Percentiles rank a stretch among this genome's conserved stretches.
Conservation (phyloP, 495 filamentous ascomycete genomes). For the Neurospora sp. region DNA sequence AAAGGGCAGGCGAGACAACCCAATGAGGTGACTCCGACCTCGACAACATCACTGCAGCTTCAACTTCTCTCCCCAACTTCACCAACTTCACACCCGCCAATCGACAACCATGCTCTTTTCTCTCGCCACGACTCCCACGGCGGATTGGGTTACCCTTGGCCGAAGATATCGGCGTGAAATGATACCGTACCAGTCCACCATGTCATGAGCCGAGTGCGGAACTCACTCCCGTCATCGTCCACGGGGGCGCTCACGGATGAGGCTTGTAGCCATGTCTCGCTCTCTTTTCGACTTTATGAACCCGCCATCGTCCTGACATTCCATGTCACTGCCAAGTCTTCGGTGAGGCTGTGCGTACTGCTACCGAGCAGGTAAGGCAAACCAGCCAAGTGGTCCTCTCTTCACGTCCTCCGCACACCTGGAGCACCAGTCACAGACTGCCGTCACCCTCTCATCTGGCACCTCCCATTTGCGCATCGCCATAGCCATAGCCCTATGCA, state of each 20-base stretch:
- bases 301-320: not conserved
- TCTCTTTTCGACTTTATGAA: not conserved
- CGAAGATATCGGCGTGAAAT: not conserved
- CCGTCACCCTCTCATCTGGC: not conserved
- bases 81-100: not conserved
- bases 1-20: conserved; percentile 4
- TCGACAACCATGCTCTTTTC: not conserved
- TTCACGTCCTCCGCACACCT: not conserved
- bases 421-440: not conserved
- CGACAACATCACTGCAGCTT: not conserved
- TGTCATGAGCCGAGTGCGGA: not conserved
- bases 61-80: conserved; percentile 3
- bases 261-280: not conserved
- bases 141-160: not conserved
- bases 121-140: not conserved
- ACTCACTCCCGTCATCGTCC: not conserved
- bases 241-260: not conserved
- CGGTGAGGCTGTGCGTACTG: not conserved
- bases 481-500: not conserved
- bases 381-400: not conserved
- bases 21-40: not conserved
- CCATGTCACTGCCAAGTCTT: not conserved
- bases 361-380: not conserved
- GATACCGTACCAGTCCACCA: not conserved
- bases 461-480: not conserved